A percentile compares a stretch with the other conserved stretches of the same genome.
Conservation (phyloP, 371 early-diverging fungal species). For the Lichtheimia corymbifera region DNA sequence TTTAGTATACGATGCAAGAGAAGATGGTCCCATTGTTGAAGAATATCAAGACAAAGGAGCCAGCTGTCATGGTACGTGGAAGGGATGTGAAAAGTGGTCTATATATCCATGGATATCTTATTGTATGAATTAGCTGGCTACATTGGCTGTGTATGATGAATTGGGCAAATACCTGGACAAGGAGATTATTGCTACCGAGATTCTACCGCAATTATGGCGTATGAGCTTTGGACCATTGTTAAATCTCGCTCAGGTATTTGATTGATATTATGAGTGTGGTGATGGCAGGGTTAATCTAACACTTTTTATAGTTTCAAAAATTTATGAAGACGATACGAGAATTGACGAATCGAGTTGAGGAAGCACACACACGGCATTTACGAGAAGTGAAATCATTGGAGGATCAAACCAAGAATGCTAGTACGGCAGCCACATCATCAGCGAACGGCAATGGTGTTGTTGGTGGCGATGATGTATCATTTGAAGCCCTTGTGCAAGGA, state of each 20-base stretch:
- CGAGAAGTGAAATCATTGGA: constrained; percentile 61
- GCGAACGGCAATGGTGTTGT: constrained; percentile 4
- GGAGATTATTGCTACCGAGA: constrained; percentile 73
- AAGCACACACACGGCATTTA: constrained; percentile 66
- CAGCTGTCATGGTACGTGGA: constrained; percentile 66
- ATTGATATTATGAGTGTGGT: neutral
- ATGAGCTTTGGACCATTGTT: constrained; percentile 73
- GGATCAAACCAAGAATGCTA: constrained; percentile 55
- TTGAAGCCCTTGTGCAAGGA: constrained; percentile 44
- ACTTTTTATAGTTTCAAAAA: constrained; percentile 53
- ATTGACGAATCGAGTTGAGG: constrained; percentile 64
- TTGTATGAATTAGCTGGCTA: constrained; percentile 54
- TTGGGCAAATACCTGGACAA: constrained; percentile 73
- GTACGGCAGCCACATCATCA: constrained; percentile 13
- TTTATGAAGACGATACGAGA: constrained; percentile 72
- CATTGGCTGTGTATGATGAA: constrained; percentile 81
- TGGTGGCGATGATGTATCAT: constrained; percentile 23
- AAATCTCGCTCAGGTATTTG: constrained; percentile 64
- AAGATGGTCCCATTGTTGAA: constrained; percentile 77
- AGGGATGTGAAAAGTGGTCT: neutral
- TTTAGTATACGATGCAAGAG: constrained; percentile 64
- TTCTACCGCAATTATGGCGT: constrained; percentile 82
- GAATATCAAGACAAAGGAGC: constrained; percentile 78
- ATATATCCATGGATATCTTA: neutral
- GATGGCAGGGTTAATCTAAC: neutral